Evolutionary conservation across 108 stramenopile genomes (phyloP).

Genomic region (Stephanodiscus triporus): DNA sequence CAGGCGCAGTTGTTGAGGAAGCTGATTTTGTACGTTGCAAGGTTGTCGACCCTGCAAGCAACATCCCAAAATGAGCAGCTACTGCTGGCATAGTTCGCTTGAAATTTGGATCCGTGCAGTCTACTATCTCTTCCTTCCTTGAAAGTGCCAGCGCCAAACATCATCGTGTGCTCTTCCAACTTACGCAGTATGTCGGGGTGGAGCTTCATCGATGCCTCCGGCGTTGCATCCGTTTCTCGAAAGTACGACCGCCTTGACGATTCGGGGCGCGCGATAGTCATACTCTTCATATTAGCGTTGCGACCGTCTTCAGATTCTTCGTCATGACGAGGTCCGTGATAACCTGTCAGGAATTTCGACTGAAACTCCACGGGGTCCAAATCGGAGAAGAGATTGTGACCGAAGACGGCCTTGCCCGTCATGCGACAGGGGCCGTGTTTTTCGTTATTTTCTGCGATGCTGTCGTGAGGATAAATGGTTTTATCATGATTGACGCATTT

Average conservation of each 20-base stretch:
- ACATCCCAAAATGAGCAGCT: constrained; percentile 5
- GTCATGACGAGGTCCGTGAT: constrained; percentile 61
- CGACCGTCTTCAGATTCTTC: constrained; percentile 18
- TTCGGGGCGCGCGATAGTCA: not conserved
- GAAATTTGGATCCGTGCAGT: constrained; percentile 25
- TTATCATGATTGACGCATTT: not conserved
- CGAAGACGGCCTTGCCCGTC: constrained; percentile 81
- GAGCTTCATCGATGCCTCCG: constrained; percentile 11
- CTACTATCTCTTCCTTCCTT: constrained; percentile 2
- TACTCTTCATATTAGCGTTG: not conserved
- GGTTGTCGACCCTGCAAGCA: constrained; percentile 8
- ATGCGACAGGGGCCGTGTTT: constrained; percentile 81
- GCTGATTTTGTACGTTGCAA: constrained; percentile 25
- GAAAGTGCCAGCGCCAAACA: not conserved
- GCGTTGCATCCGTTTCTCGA: constrained; percentile 8
- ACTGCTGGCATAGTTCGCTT: constrained; percentile 18
- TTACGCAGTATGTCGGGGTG: constrained; percentile 49
- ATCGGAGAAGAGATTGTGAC: constrained; percentile 77
- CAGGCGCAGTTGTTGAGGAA: constrained; percentile 58
- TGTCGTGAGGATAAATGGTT: constrained; percentile 5
- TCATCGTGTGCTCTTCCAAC: constrained; percentile 26
- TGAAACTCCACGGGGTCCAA: constrained; percentile 79
- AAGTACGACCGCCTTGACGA: constrained; percentile 1
- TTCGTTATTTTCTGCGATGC: constrained; percentile 70
- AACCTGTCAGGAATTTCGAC: constrained; percentile 73